A percentile compares a stretch with the other conserved stretches of the same genome.
phyloP scores from a whole-genome alignment of 179 eudicot genomes.

The Corrigiola litoralis region DNA sequence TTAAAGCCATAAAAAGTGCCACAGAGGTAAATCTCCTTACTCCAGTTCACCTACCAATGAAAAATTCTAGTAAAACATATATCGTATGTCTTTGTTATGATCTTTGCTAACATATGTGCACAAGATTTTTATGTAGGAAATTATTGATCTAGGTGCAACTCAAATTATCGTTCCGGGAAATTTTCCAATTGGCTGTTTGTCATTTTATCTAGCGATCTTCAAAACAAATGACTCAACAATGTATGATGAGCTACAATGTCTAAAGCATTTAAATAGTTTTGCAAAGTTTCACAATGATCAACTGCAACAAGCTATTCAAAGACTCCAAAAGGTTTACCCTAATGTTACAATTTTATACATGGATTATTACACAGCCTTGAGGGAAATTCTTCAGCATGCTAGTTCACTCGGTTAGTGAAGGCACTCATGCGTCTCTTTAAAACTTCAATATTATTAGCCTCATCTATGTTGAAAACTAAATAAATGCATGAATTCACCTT shows the following conservation, averaged over 20 bases:
- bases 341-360: conserved; percentile 25
- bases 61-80: too few relatives aligned
- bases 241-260: conserved; percentile 31
- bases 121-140: background rate
- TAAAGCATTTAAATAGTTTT: conserved; percentile 18
- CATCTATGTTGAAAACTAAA: too few relatives aligned
- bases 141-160: conserved; percentile 4
- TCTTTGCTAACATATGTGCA: background rate
- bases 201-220: conserved; percentile 4
- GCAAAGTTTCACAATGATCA: conserved; percentile 23
- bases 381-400: conserved; percentile 10
- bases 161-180: conserved; percentile 6
- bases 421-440: background rate
- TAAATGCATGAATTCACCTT: background rate
- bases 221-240: conserved; percentile 4
- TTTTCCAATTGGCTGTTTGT: conserved; percentile 24
- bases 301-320: conserved; percentile 14
- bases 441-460: too few relatives aligned
- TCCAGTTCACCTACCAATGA: background rate
- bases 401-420: conserved; percentile 11
- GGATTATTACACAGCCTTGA: conserved; percentile 3
- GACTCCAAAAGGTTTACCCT: conserved; percentile 19
- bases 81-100: background rate
- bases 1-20: background rate
- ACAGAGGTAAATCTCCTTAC: background rate